A percentile compares a stretch with the other conserved stretches of the same genome.
These are phyloP conservation scores for Monilinia polystroma DNA, from an alignment of 2,329 filamentous ascomycete genomes.

Conservation along the genomic window DNA sequence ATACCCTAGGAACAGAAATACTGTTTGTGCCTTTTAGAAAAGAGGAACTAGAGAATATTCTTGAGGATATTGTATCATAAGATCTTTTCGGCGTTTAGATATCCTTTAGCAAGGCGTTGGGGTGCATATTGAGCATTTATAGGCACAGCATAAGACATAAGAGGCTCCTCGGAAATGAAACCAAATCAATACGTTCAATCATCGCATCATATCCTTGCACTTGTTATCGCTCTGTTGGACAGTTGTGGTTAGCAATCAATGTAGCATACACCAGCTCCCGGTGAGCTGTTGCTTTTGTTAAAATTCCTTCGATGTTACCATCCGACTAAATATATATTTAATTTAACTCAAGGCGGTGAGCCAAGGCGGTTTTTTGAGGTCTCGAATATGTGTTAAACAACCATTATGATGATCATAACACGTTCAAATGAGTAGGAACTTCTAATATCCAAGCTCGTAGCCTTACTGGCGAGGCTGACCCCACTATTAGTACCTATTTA, in stretches of 20 bases:
- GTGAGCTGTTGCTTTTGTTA: not conserved
- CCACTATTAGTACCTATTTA: not conserved
- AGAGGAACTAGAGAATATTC: conserved; percentile 83
- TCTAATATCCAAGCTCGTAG: not conserved
- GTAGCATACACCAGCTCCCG: not conserved
- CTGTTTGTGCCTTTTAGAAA: conserved; percentile 81
- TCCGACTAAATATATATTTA: too few species aligned
- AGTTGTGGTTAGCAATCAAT: not conserved
- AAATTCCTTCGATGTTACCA: too few species aligned
- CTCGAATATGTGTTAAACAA: not conserved
- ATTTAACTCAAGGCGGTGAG: too few species aligned
- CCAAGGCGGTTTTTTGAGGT: too few species aligned
- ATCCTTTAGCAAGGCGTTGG: conserved; percentile 25
- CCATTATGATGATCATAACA: not conserved
- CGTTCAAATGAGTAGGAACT: not conserved
- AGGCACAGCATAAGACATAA: not conserved
- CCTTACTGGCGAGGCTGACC: not conserved
- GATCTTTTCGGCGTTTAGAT: conserved; percentile 4
- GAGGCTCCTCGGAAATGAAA: not conserved
- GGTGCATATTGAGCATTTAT: conserved; percentile 13
- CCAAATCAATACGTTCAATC: not conserved
- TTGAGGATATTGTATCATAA: conserved; percentile 64
- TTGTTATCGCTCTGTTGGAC: not conserved
- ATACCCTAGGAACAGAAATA: conserved; percentile 80
- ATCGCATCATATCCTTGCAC: not conserved